phyloP scores from a whole-genome alignment of 2,329 filamentous ascomycete species.

The Xylariaceae sp. region DNA sequence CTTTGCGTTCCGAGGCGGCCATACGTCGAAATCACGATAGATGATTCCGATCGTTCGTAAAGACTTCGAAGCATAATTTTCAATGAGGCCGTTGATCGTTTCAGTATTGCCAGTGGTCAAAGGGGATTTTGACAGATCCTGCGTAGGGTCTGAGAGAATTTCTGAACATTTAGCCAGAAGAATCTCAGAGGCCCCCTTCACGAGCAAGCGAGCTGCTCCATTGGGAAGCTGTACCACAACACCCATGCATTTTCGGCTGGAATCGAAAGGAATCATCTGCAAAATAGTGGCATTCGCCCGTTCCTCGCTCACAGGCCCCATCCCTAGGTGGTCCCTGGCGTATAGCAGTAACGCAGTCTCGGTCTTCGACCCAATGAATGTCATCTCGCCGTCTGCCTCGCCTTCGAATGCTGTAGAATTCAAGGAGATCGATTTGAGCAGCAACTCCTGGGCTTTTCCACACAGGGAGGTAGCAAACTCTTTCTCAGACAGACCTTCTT shows the following conservation, averaged over 20 bases:
- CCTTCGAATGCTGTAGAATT: conserved; percentile 75
- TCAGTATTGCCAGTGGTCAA: conserved; percentile 50
- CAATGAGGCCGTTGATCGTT: conserved; percentile 61
- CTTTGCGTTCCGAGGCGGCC: conserved; percentile 66
- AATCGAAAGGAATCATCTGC: conserved; percentile 71
- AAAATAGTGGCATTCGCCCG: conserved; percentile 54
- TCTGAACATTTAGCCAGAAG: conserved; percentile 52
- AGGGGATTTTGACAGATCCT: conserved; percentile 37
- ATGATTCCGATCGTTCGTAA: conserved; percentile 79
- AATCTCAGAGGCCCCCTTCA: conserved; percentile 63
- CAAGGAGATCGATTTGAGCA: conserved; percentile 55
- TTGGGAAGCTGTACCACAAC: conserved; percentile 48
- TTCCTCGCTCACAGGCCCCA: conserved; percentile 59
- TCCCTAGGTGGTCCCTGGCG: conserved; percentile 59
- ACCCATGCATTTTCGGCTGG: conserved; percentile 67
- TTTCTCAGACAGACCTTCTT: conserved; percentile 37
- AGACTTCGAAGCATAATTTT: conserved; percentile 71
- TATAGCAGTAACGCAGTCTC: conserved; percentile 69
- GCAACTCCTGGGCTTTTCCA: conserved; percentile 44
- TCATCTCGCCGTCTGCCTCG: conserved; percentile 58
- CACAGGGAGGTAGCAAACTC: conserved; percentile 45
- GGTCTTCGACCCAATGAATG: conserved; percentile 72
- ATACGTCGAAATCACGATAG: conserved; percentile 77
- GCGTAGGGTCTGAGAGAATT: conserved; percentile 45
- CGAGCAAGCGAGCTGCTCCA: conserved; percentile 50